Percentiles rank a stretch among this genome's conserved stretches.
Evolutionary conservation across 2,329 filamentous ascomycete species (phyloP).

Genomic region (Myriosclerotinia curreyana): DNA sequence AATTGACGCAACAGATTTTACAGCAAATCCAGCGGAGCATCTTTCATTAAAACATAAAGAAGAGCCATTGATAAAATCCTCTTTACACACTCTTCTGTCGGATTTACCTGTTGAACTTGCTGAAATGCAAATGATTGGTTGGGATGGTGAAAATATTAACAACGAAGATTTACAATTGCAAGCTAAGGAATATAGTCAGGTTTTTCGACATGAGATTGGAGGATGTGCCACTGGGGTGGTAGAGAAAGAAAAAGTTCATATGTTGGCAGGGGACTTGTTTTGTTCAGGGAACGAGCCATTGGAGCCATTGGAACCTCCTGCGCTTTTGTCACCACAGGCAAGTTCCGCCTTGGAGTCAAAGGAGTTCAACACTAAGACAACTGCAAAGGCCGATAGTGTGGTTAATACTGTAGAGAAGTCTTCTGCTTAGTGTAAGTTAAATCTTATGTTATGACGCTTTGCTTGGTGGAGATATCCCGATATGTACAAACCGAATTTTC

Average conservation of each 20-base stretch:
- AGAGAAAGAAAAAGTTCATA: slow-evolving; percentile 25
- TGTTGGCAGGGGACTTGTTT: slow-evolving; percentile 34
- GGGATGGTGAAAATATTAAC: slow-evolving; percentile 55
- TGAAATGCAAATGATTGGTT: slow-evolving; percentile 59
- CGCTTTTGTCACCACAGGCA: neutral
- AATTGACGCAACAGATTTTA: slow-evolving; percentile 28
- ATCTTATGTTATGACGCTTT: neutral
- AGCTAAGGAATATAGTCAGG: slow-evolving; percentile 51
- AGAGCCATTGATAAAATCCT: slow-evolving; percentile 45
- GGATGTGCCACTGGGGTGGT: slow-evolving; percentile 48
- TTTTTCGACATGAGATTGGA: slow-evolving; percentile 65
- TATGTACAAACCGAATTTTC: neutral
- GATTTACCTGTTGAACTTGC: slow-evolving; percentile 44
- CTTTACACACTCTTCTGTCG: slow-evolving; percentile 51
- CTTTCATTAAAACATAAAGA: slow-evolving; percentile 34
- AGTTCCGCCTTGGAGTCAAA: slow-evolving; percentile 6
- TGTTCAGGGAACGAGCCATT: slow-evolving; percentile 31
- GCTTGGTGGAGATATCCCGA: neutral
- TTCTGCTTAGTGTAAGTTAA: neutral
- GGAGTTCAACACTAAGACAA: neutral
- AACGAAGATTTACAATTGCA: slow-evolving; percentile 44
- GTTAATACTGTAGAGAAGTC: slow-evolving; percentile 2
- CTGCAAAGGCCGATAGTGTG: neutral
- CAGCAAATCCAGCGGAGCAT: slow-evolving; percentile 34
- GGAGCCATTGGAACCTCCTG: neutral